These are phyloP conservation scores for Linum trigynum DNA, from an alignment of 345 rosid genomes.

Conservation along the genomic window DNA sequence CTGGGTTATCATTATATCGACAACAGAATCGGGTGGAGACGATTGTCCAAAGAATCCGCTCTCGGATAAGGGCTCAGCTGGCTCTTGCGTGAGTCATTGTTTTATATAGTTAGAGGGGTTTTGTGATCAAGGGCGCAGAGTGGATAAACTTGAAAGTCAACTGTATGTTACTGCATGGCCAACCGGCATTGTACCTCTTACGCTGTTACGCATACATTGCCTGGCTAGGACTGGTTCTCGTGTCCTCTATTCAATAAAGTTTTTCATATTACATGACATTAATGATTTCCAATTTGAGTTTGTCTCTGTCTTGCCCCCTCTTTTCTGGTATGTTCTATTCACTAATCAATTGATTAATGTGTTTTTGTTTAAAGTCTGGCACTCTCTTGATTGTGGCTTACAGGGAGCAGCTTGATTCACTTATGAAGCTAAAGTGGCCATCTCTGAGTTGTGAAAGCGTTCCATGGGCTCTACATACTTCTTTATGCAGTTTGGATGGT, in stretches of 20 bases:
- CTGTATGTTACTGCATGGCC: conserved; percentile 7
- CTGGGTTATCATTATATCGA: conserved; percentile 57
- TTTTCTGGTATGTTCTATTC: not conserved
- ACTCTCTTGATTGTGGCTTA: conserved; percentile 42
- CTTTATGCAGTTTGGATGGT: conserved; percentile 56
- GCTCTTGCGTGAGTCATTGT: conserved; percentile 69
- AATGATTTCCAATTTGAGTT: not conserved
- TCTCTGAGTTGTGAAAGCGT: conserved; percentile 46
- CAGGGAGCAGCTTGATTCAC: conserved; percentile 95
- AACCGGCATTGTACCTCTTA: conserved; percentile 17
- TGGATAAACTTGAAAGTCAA: conserved; percentile 12
- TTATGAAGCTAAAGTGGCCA: conserved; percentile 71
- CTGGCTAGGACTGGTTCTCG: conserved; percentile 17
- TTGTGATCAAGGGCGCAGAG: conserved; percentile 21
- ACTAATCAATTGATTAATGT: not conserved
- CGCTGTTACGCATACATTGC: conserved; percentile 11
- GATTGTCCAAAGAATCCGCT: conserved; percentile 65
- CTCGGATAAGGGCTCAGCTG: conserved; percentile 53
- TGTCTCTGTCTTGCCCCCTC: conserved; percentile 3
- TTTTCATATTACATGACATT: not conserved
- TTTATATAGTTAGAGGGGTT: conserved; percentile 26
- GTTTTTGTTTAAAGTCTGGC: conserved; percentile 31
- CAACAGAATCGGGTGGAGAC: conserved; percentile 66
- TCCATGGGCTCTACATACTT: conserved; percentile 73
- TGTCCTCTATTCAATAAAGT: conserved; percentile 15